phyloP scores from a whole-genome alignment of 148 eudicot species.

The Fagopyrum homotropicum region DNA sequence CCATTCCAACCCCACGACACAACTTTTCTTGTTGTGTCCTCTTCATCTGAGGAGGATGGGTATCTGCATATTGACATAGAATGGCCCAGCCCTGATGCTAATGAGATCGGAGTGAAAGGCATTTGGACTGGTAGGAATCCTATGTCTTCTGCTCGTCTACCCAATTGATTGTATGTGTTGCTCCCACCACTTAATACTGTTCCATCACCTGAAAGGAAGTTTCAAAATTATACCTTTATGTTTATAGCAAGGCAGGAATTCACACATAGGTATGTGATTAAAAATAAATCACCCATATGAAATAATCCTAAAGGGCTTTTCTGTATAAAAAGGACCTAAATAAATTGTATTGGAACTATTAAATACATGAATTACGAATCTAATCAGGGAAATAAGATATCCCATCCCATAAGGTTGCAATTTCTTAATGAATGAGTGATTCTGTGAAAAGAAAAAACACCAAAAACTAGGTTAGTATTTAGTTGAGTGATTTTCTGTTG shows the following conservation, averaged over 20 bases:
- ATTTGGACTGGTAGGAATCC: slow-evolving; percentile 63
- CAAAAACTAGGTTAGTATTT: not conserved
- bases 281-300: not conserved
- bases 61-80: slow-evolving; percentile 62
- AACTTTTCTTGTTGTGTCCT: slow-evolving; percentile 21
- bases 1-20: slow-evolving; percentile 97
- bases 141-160: slow-evolving; percentile 41
- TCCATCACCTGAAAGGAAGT: slow-evolving; percentile 53
- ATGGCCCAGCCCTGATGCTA: slow-evolving; percentile 87
- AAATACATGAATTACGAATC: too few species aligned
- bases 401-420: not conserved
- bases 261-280: not conserved
- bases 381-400: too few species aligned
- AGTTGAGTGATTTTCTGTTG: not conserved
- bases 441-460: not conserved
- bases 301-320: not conserved
- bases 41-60: slow-evolving; percentile 17
- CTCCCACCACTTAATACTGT: slow-evolving; percentile 78
- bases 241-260: not conserved
- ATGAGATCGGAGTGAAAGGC: slow-evolving; percentile 34
- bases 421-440: not conserved
- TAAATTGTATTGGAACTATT: not conserved
- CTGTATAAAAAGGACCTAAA: not conserved
- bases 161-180: slow-evolving; percentile 78
- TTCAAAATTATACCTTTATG: not conserved